phyloP scores from a whole-genome alignment of 2,329 filamentous ascomycete species.

The Diplodia mutila region DNA sequence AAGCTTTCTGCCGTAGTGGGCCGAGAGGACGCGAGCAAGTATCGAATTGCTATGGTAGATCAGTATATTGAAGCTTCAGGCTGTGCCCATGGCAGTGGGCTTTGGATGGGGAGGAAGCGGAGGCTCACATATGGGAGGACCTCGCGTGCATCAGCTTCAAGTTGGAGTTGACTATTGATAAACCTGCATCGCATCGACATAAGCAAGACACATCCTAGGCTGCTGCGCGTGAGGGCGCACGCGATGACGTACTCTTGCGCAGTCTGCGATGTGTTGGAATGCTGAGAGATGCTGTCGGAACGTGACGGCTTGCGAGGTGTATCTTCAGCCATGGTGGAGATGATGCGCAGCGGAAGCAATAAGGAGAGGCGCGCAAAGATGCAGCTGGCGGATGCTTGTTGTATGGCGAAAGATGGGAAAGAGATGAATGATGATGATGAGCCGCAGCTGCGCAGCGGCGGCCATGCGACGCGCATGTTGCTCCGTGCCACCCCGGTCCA shows the following conservation, averaged over 20 bases:
- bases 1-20: slow-evolving; percentile 82
- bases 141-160: slow-evolving; percentile 94
- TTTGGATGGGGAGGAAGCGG: not conserved
- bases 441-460: not conserved
- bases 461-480: slow-evolving; percentile 11
- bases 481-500: slow-evolving; percentile 7
- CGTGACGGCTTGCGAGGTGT: slow-evolving; percentile 26
- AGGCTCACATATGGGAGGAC: slow-evolving; percentile 81
- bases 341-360: not conserved
- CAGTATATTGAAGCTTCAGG: slow-evolving; percentile 25
- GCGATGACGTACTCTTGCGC: slow-evolving; percentile 49
- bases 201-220: slow-evolving; percentile 29
- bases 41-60: slow-evolving; percentile 74
- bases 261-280: slow-evolving; percentile 58
- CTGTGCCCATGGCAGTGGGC: slow-evolving; percentile 20
- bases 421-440: not conserved
- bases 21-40: slow-evolving; percentile 91
- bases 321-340: slow-evolving; percentile 8
- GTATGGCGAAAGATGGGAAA: not conserved
- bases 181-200: slow-evolving; percentile 59
- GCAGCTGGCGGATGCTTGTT: not conserved
- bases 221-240: not conserved
- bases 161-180: slow-evolving; percentile 82
- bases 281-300: slow-evolving; percentile 47
- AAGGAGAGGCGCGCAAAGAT: not conserved